Percentiles rank a stretch among this genome's conserved stretches.
phyloP scores from a whole-genome alignment of 768 basidiomycete species.

The Polyporus arcularius region DNA sequence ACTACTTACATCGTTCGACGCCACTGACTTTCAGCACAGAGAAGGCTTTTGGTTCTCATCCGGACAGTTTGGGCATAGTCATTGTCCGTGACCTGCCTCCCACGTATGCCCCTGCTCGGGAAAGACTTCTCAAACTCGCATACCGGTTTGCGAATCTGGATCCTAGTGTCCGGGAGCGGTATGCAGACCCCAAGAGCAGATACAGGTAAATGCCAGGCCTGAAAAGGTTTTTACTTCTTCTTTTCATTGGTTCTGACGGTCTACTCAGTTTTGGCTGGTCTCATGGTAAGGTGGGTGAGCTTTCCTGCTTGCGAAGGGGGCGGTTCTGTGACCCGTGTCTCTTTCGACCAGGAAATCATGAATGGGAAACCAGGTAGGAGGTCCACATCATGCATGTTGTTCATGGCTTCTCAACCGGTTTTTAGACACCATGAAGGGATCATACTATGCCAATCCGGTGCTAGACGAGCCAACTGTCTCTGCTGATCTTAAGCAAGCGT shows the following conservation, averaged over 20 bases:
- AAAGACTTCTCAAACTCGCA: slow-evolving; percentile 71
- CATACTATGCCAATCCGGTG: slow-evolving; percentile 89
- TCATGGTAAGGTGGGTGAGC: slow-evolving; percentile 75
- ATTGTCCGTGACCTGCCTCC: slow-evolving; percentile 79
- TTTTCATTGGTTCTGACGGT: background rate
- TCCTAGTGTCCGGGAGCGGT: slow-evolving; percentile 66
- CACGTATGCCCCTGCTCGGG: slow-evolving; percentile 61
- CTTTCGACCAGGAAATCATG: slow-evolving; percentile 77
- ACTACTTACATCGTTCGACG: background rate
- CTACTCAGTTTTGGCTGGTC: slow-evolving; percentile 88
- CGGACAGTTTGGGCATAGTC: slow-evolving; percentile 78
- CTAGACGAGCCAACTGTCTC: slow-evolving; percentile 67
- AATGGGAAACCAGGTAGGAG: slow-evolving; percentile 79
- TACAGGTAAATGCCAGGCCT: slow-evolving; percentile 56
- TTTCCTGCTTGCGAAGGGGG: background rate
- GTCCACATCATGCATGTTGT: background rate
- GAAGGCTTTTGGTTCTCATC: slow-evolving; percentile 80
- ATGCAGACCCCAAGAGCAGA: slow-evolving; percentile 67
- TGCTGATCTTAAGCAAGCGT: slow-evolving; percentile 49
- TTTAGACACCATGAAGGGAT: slow-evolving; percentile 83
- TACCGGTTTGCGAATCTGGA: slow-evolving; percentile 76
- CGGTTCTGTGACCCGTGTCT: too few species aligned
- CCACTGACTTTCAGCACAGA: slow-evolving; percentile 40
- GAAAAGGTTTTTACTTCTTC: slow-evolving; percentile 12
- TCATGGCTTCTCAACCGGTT: background rate